phyloP scores from a whole-genome alignment of 1,284 basidiomycete species.

The Cryptococcus neoformans region DNA sequence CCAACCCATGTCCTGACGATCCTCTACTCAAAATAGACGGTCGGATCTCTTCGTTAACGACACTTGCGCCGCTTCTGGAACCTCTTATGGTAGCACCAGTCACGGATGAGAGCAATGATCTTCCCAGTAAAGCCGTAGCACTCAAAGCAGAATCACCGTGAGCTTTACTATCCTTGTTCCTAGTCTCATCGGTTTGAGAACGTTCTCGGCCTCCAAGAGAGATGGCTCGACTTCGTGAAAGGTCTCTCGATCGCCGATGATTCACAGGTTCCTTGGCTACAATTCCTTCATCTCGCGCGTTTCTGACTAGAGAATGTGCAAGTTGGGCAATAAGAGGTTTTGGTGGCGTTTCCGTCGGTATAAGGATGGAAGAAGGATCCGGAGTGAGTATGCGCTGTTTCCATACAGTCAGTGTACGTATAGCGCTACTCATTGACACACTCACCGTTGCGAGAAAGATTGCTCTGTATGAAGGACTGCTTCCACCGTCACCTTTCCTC shows the following conservation, averaged over 20 bases:
- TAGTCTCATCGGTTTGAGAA: background rate
- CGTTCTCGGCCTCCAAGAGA: constrained; percentile 48
- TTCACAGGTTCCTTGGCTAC: constrained; percentile 45
- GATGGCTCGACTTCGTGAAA: constrained; percentile 25
- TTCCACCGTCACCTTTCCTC: constrained; percentile 42
- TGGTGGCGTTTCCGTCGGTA: constrained; percentile 62
- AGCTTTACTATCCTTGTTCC: constrained; percentile 2
- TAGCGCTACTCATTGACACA: background rate
- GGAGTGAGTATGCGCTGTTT: constrained; percentile 71
- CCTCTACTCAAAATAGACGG: constrained; percentile 48
- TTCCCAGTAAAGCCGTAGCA: constrained; percentile 33
- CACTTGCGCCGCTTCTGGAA: constrained; percentile 21
- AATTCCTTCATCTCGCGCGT: constrained; percentile 66
- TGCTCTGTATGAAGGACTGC: constrained; percentile 39
- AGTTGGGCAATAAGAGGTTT: constrained; percentile 61
- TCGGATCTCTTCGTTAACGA: constrained; percentile 23
- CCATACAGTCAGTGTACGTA: background rate
- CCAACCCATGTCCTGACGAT: constrained; percentile 28
- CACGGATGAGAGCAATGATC: constrained; percentile 32
- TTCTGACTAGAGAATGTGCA: constrained; percentile 67
- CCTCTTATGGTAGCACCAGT: constrained; percentile 31
- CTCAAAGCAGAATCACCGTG: constrained; percentile 39
- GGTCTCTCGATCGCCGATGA: constrained; percentile 16
- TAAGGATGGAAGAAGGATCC: constrained; percentile 70
- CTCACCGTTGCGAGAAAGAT: constrained; percentile 47